phyloP scores from a whole-genome alignment of 2,329 filamentous ascomycete species.

The Xylaria sp. region DNA sequence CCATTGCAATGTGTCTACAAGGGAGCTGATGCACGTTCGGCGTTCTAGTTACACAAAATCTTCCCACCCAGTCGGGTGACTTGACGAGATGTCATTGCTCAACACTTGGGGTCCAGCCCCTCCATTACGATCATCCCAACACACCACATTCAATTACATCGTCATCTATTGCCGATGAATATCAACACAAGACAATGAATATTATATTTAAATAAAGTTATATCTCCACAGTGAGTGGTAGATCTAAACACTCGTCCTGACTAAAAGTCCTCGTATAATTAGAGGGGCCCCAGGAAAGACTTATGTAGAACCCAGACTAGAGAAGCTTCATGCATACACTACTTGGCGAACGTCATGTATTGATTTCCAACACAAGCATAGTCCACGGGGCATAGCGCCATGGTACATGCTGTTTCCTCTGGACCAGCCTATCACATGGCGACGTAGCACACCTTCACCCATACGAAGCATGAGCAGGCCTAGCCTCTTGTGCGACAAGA shows the following conservation, averaged over 20 bases:
- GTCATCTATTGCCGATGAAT: neutral
- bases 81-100: slow-evolving; percentile 42
- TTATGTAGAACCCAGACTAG: slow-evolving; percentile 21
- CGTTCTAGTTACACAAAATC: slow-evolving; percentile 41
- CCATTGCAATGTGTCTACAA: slow-evolving; percentile 1
- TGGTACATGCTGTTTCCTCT: neutral
- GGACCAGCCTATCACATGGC: slow-evolving; percentile 29
- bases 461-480: slow-evolving; percentile 24
- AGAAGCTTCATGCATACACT: slow-evolving; percentile 41
- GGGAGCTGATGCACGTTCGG: slow-evolving; percentile 21
- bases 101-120: slow-evolving; percentile 31
- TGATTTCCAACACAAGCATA: slow-evolving; percentile 33
- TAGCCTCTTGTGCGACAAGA: slow-evolving; percentile 15
- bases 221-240: neutral
- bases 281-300: slow-evolving; percentile 1
- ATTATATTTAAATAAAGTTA: neutral
- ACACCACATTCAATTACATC: neutral
- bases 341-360: slow-evolving; percentile 35
- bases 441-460: slow-evolving; percentile 17
- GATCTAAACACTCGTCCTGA: neutral
- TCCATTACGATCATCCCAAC: neutral
- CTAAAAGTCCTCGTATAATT: neutral
- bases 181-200: neutral
- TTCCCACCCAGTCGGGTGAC: slow-evolving; percentile 46
- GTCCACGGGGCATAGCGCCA: slow-evolving; percentile 23